These are phyloP conservation scores for Amphirosellinia nigrospora DNA, from an alignment of 495 filamentous ascomycete species.

Conservation along the genomic window DNA sequence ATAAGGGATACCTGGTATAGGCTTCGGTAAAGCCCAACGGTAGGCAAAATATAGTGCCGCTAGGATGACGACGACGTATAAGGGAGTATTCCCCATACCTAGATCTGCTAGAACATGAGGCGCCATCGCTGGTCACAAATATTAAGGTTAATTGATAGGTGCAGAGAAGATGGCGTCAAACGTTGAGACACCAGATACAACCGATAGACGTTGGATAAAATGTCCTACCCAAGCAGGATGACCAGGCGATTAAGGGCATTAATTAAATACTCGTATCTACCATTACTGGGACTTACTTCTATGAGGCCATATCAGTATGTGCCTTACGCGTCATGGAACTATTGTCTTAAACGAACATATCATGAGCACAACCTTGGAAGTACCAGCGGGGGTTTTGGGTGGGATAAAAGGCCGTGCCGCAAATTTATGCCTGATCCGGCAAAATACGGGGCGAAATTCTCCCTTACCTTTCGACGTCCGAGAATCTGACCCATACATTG, in stretches of 20 bases:
- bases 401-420: too few relatives aligned
- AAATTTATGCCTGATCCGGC: too few relatives aligned
- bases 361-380: too few relatives aligned
- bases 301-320: not conserved
- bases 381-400: too few relatives aligned
- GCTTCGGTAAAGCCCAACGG: conserved; percentile 34
- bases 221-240: not conserved
- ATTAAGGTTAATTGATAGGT: not conserved
- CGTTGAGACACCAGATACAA: not conserved
- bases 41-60: conserved; percentile 9
- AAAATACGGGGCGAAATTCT: too few relatives aligned
- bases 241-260: not conserved
- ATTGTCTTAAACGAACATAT: too few relatives aligned
- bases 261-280: not conserved
- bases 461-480: too few relatives aligned
- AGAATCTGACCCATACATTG: too few relatives aligned
- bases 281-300: not conserved
- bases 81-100: not conserved
- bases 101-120: not conserved
- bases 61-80: not conserved
- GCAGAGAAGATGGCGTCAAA: not conserved
- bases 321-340: not conserved
- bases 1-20: conserved; percentile 49
- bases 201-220: not conserved
- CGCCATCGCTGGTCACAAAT: not conserved